phyloP scores from a whole-genome alignment of 805 yeast species.

The Wickerhamiella cacticola region DNA sequence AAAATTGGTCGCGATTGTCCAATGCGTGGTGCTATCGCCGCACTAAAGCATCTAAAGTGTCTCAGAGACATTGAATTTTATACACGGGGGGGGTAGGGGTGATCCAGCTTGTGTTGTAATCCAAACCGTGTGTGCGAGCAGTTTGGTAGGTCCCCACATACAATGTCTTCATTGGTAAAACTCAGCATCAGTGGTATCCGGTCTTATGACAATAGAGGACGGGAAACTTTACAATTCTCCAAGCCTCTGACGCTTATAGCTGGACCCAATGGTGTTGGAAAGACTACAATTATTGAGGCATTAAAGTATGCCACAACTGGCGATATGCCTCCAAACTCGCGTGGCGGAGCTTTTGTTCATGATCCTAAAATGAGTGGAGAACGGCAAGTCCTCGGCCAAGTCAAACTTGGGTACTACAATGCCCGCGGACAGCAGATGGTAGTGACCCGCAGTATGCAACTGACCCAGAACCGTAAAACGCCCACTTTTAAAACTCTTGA shows the following conservation, averaged over 20 bases:
- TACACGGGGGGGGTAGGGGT: not conserved
- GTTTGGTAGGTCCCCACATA: not conserved
- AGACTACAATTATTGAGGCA: conserved; percentile 93
- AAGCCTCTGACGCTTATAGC: conserved; percentile 86
- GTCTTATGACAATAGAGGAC: conserved; percentile 73
- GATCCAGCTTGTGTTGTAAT: too few relatives aligned
- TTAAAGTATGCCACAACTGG: conserved; percentile 91
- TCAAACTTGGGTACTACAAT: conserved; percentile 71
- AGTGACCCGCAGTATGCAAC: conserved; percentile 72
- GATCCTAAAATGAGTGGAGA: conserved; percentile 68
- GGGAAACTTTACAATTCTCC: conserved; percentile 81
- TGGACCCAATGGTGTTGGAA: conserved; percentile 94
- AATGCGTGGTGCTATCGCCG: not conserved
- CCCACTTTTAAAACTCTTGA: conserved; percentile 83
- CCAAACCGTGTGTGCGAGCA: too few relatives aligned
- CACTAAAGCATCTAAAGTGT: not conserved
- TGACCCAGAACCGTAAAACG: conserved; percentile 48
- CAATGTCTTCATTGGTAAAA: conserved; percentile 29
- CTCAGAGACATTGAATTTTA: not conserved
- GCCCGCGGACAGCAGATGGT: conserved; percentile 69
- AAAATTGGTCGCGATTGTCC: not conserved
- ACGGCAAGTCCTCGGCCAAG: conserved; percentile 74
- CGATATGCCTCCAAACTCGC: conserved; percentile 86
- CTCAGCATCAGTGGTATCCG: conserved; percentile 78
- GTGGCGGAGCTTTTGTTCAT: conserved; percentile 91